phyloP scores from a whole-genome alignment of 306 rosid species.

The Mucuna pruriens region DNA sequence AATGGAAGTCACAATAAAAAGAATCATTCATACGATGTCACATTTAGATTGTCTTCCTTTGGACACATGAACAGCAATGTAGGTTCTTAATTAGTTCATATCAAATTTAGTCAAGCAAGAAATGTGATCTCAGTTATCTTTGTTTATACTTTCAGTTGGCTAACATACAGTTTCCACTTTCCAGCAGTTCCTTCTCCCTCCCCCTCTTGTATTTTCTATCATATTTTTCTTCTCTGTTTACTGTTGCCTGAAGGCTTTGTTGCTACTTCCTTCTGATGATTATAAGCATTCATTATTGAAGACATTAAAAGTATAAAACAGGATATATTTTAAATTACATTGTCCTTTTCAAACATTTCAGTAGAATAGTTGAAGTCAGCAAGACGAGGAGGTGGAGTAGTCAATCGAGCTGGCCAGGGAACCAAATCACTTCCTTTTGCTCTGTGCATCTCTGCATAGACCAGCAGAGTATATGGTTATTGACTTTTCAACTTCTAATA shows the following conservation, averaged over 20 bases:
- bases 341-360: constrained; percentile 75
- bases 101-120: constrained; percentile 8
- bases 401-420: constrained; percentile 93
- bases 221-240: constrained; percentile 15
- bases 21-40: not conserved
- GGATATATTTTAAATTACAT: constrained; percentile 52
- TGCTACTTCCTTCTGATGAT: constrained; percentile 6
- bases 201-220: not conserved
- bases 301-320: constrained; percentile 5
- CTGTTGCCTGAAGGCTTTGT: constrained; percentile 7
- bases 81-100: not conserved
- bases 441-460: constrained; percentile 67
- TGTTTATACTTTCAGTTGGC: constrained; percentile 11
- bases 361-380: constrained; percentile 78
- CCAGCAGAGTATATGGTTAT: constrained; percentile 46
- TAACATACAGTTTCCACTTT: constrained; percentile 9
- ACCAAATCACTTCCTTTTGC: constrained; percentile 79
- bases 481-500: constrained; percentile 33
- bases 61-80: not conserved
- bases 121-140: not conserved
- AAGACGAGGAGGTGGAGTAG: constrained; percentile 87
- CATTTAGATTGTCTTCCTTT: constrained; percentile 19
- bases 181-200: constrained; percentile 12
- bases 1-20: not conserved
- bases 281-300: constrained; percentile 16